Conservation (phyloP, 2,329 filamentous ascomycete genomes). For the Sclerotinia glacialis region DNA sequence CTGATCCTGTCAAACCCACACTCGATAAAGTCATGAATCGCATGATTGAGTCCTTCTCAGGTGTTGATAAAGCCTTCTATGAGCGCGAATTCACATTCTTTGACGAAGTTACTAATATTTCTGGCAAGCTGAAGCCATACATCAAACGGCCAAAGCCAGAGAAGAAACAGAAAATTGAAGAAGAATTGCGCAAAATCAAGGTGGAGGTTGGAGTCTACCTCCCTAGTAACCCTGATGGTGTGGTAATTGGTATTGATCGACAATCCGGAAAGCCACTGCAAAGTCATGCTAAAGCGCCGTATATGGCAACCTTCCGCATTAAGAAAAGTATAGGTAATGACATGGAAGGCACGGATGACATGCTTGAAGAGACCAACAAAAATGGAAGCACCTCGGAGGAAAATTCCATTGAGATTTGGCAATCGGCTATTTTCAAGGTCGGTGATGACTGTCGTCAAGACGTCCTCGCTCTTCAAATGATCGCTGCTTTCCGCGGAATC, state of each 20-base stretch:
- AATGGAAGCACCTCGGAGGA: slow-evolving; percentile 40
- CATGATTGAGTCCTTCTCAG: slow-evolving; percentile 78
- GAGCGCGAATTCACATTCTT: slow-evolving; percentile 98
- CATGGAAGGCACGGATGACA: slow-evolving; percentile 52
- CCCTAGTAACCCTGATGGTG: slow-evolving; percentile 92
- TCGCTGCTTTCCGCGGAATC: slow-evolving; percentile 93
- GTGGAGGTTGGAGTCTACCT: slow-evolving; percentile 97
- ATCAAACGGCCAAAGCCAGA: slow-evolving; percentile 91
- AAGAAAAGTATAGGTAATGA: slow-evolving; percentile 66
- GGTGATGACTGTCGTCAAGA: slow-evolving; percentile 98
- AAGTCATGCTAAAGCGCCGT: slow-evolving; percentile 96
- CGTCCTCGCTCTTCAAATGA: slow-evolving; percentile 94
- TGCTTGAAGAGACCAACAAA: slow-evolving; percentile 49
- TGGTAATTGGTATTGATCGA: slow-evolving; percentile 95
- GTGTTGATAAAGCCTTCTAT: slow-evolving; percentile 79
- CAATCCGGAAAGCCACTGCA: slow-evolving; percentile 97
- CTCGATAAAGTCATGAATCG: slow-evolving; percentile 85
- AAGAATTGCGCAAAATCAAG: slow-evolving; percentile 94
- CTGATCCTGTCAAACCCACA: slow-evolving; percentile 88
- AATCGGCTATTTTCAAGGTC: slow-evolving; percentile 99
- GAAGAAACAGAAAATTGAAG: slow-evolving; percentile 99
- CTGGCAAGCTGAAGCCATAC: slow-evolving; percentile 89
- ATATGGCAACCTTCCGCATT: slow-evolving; percentile 98
- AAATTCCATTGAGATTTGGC: slow-evolving; percentile 89
- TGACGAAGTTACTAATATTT: slow-evolving; percentile 91